Evolutionary conservation across 352 stramenopile genomes (phyloP), one percentile per base, ranked within the genome.

Genomic region (Phytophthora foliorum): DNA sequence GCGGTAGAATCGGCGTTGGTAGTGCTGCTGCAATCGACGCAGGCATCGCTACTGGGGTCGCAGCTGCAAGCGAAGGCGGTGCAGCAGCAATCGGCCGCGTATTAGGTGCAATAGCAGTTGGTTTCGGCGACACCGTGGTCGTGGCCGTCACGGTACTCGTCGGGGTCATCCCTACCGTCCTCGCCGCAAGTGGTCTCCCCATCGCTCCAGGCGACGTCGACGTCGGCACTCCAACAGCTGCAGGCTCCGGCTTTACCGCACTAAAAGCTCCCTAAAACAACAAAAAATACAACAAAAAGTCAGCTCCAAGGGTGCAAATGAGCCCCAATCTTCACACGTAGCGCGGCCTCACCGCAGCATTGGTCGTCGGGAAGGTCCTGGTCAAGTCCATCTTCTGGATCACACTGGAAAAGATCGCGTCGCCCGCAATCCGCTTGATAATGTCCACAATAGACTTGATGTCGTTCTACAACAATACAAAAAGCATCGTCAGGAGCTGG

Each of bases 371-470:
- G 56, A 91, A 86, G 7, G 84, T 88, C 21, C 83, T 70, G 11
- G 87, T 86, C 16, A 94, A 72, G 25, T 94, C 84, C 71, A 96
- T 90, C 56, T 93, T 91, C 73, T 96, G 89, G 50, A 91, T 93
- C 13, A 96, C 75, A 17, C 72, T 90, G 6, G 83, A 84, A 58
- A 94, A 93, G 54, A 93, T 94, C 1, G 86, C 77, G 59, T 94
- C 86, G 48, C 89, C 89, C 0, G 84, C 81, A 57, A 91, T 91
- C 14, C 87, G 82, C 77, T 96, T 96, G 77, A 96, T 92, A 57
- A 94, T 93, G 44, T 96, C 89, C 39, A 94, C 81, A 59, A 96
- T 94, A 0, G 86, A 90, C 60, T 94, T 96, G 67, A 94, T 91
- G 58, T 96, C 87, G 17, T 94, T 94, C 25, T 49, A 27, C 42